Percentiles rank a stretch among this genome's conserved stretches.
Evolutionary conservation across 2,329 filamentous ascomycete genomes (phyloP).

Genomic region (Alternaria rosae): DNA sequence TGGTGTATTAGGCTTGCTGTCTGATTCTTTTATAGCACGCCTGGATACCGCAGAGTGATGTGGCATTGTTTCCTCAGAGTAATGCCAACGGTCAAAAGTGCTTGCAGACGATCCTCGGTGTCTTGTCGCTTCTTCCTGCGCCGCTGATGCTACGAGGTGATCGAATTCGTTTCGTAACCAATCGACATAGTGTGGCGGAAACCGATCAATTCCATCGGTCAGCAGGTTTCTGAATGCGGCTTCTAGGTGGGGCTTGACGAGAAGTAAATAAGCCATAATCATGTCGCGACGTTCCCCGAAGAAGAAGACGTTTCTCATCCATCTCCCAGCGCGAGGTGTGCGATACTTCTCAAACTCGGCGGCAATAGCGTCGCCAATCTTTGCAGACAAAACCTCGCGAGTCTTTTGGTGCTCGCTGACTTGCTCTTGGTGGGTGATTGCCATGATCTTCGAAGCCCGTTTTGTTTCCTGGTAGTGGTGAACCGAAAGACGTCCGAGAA

Average conservation of each 20-base stretch:
- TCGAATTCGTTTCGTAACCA: slow-evolving; percentile 10
- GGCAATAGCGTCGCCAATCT: not conserved
- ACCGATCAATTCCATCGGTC: not conserved
- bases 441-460: not conserved
- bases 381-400: not conserved
- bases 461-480: not conserved
- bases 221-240: not conserved
- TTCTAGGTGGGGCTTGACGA: not conserved
- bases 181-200: not conserved
- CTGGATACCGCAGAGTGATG: not conserved
- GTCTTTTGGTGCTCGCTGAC: slow-evolving; percentile 1
- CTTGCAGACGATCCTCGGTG: slow-evolving; percentile 4
- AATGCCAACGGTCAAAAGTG: slow-evolving; percentile 11
- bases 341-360: not conserved
- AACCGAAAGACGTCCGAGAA: not conserved
- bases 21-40: not conserved
- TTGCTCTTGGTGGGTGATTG: not conserved
- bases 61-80: not conserved
- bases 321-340: not conserved
- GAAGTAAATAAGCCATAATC: slow-evolving; percentile 15
- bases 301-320: slow-evolving; percentile 4
- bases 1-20: not conserved
- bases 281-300: slow-evolving; percentile 12
- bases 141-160: slow-evolving; percentile 14
- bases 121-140: slow-evolving; percentile 14